Evolutionary conservation across 169 alveolate species (phyloP), one percentile per base, ranked within the genome.

Genomic region (Perkinsus marinus): DNA sequence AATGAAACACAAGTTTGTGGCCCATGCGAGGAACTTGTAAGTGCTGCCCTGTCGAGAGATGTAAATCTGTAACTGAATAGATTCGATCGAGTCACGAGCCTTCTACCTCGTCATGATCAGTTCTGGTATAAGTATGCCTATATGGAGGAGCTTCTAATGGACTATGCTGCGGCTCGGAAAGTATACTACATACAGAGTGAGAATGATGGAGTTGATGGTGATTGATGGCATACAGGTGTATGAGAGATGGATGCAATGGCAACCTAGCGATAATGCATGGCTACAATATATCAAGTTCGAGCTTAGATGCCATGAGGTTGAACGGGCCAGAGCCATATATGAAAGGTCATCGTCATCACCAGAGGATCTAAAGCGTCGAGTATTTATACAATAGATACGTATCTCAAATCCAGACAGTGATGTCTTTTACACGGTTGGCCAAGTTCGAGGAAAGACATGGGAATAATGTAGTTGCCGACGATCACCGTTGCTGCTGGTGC

Each of bases 121-220:
- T 98, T 98, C 94, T 99, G 99, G 99, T 96, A 94, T 92, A 99
- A 98, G 92, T 99, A 98, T 97, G 98, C 99, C 46, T 99, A 98
- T 93, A 97, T 99, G 99, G 99, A 99, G 94, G 99, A 98, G 94
- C 95, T 98, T 90, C 96, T 99, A 37, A 98, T 99, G 39, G 97
- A 99, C 95, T 98, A 97, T 95, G 96, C 98, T 39, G 98, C 98
- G 39, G 98, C 98, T 0, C 95, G 99, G 89, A 96, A 96, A 91
- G 97, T 98, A 94, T 98, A 98, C 90, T 94, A 94, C 30, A 92
- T 41, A 41, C 46, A 10, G 10, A 41, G 46, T 41, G 46, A 92
- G 41, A 90, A 90, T n/a, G 34, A n/a, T 89, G 34, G 68, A 6
- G 68, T 39, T 7, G 16, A 89, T 36, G 39, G 91, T 39, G 39